Evolutionary conservation across 176 grass and related monocot genomes (phyloP).

Genomic region (Oryza longistaminata): DNA sequence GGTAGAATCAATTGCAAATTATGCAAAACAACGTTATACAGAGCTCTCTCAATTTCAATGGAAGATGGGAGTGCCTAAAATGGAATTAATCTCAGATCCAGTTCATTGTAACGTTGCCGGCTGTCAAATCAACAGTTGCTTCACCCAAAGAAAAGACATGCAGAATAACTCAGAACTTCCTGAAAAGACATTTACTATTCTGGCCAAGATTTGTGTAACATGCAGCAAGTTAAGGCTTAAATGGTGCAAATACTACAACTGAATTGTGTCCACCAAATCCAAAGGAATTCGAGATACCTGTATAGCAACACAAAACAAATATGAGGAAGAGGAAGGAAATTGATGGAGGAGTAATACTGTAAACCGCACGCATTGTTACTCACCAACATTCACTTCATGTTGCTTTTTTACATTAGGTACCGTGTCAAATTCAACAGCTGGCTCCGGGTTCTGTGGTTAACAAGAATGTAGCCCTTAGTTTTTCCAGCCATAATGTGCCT

Average conservation of each 20-base stretch:
- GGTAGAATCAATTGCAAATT: constrained; percentile 42
- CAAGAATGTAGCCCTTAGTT: constrained; percentile 6
- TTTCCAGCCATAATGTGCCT: constrained; percentile 2
- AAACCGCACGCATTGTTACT: constrained; percentile 24
- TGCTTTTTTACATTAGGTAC: constrained; percentile 88
- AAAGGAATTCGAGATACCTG: constrained; percentile 97
- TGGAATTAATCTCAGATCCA: constrained; percentile 24
- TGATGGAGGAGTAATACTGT: not conserved
- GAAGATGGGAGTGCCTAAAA: constrained; percentile 30
- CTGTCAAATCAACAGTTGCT: constrained; percentile 22
- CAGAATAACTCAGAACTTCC: constrained; percentile 22
- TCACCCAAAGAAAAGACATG: constrained; percentile 24
- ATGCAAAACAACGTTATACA: constrained; percentile 38
- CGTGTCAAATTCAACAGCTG: constrained; percentile 86
- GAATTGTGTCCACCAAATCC: constrained; percentile 99
- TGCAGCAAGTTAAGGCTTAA: constrained; percentile 62
- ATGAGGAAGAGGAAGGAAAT: constrained; percentile 3
- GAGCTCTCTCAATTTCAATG: constrained; percentile 31
- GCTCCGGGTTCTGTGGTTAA: constrained; percentile 69
- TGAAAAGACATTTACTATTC: constrained; percentile 10
- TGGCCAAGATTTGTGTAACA: constrained; percentile 34
- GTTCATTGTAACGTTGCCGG: constrained; percentile 28
- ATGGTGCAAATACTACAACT: constrained; percentile 94
- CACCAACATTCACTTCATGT: constrained; percentile 97
- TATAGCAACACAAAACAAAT: constrained; percentile 4